Evolutionary conservation across 768 basidiomycete species (phyloP).

Genomic region (Leccinum subtestaceum): DNA sequence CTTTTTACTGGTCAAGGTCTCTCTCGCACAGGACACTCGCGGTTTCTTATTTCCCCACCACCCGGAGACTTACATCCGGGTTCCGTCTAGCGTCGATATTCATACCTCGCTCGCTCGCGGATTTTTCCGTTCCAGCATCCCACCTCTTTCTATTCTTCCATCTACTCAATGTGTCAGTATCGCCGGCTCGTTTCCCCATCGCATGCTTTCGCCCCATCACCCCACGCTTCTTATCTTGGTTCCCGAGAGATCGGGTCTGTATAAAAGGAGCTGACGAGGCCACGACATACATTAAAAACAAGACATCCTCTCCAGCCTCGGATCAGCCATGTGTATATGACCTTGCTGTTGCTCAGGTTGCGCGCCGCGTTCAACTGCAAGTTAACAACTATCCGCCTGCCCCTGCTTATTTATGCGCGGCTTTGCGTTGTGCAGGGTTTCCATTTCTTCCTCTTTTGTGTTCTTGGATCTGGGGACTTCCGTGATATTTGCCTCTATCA

Average conservation of each 20-base stretch:
- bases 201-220: constrained; percentile 43
- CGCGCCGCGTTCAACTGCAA: constrained; percentile 20
- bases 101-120: constrained; percentile 43
- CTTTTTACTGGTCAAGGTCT: constrained; percentile 35
- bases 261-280: constrained; percentile 38
- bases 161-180: constrained; percentile 44
- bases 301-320: constrained; percentile 19
- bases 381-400: constrained; percentile 18
- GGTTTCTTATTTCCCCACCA: constrained; percentile 5
- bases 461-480: constrained; percentile 43
- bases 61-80: constrained; percentile 32
- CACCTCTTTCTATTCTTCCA: constrained; percentile 22
- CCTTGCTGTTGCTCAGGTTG: constrained; percentile 22
- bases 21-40: constrained; percentile 39
- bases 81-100: constrained; percentile 39
- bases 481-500: constrained; percentile 23
- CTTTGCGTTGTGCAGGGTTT: constrained; percentile 25
- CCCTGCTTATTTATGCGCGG: constrained; percentile 35
- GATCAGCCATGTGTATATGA: constrained; percentile 34
- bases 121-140: constrained; percentile 20
- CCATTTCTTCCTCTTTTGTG: constrained; percentile 33
- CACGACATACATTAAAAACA: constrained; percentile 28
- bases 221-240: constrained; percentile 35
- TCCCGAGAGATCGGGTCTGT: constrained; percentile 35
- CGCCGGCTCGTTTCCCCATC: constrained; percentile 34